Percentiles rank a stretch among this genome's conserved stretches.
phyloP scores from a whole-genome alignment of 768 basidiomycete species.

The Lentinula boryana region DNA sequence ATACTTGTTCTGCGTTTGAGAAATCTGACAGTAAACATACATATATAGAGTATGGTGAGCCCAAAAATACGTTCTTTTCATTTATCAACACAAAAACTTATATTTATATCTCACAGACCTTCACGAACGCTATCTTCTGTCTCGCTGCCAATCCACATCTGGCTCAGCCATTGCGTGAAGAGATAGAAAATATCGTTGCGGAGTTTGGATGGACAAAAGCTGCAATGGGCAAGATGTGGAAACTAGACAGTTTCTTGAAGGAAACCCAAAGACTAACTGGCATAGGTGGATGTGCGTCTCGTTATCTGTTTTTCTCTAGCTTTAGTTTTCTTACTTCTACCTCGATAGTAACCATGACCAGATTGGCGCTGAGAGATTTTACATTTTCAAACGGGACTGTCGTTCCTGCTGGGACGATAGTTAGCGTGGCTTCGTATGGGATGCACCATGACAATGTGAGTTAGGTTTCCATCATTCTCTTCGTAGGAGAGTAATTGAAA shows the following conservation, averaged over 20 bases:
- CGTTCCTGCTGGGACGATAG: conserved; percentile 9
- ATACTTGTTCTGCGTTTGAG: not conserved
- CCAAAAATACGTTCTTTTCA: not conserved
- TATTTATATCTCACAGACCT: conserved; percentile 4
- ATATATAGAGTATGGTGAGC: not conserved
- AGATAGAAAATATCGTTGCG: conserved; percentile 20
- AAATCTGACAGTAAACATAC: too few relatives aligned
- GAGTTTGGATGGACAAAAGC: conserved; percentile 36
- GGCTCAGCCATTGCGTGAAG: conserved; percentile 23
- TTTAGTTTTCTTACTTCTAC: conserved; percentile 8
- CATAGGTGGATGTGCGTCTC: conserved; percentile 16
- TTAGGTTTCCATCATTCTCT: not conserved
- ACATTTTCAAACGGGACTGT: conserved; percentile 13
- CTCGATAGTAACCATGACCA: conserved; percentile 9
- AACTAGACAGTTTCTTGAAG: conserved; percentile 40
- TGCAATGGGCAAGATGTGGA: conserved; percentile 30
- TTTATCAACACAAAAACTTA: not conserved
- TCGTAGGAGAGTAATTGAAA: too few relatives aligned
- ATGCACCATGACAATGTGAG: conserved; percentile 9
- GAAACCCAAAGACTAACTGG: conserved; percentile 30
- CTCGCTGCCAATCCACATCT: conserved; percentile 24
- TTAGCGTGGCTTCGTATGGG: conserved; percentile 5
- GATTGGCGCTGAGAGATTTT: conserved; percentile 9
- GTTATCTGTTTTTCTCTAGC: not conserved
- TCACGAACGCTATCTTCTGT: conserved; percentile 23